Conservation (phyloP, 2,329 filamentous ascomycete genomes). For the Lecanicillium sp. region DNA sequence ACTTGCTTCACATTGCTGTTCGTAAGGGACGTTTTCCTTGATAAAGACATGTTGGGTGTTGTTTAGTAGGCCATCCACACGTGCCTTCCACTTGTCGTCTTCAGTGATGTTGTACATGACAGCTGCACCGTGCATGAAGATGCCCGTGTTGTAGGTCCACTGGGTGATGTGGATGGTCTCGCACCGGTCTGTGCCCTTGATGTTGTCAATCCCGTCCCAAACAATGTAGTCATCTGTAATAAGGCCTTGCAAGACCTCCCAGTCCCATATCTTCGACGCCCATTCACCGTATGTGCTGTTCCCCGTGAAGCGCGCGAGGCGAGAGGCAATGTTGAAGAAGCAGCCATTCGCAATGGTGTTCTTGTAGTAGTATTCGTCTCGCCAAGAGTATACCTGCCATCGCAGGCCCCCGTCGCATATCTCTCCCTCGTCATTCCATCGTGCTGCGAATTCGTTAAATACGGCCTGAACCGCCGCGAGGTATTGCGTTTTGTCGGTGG, state of each 20-base stretch:
- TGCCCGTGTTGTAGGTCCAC: slow-evolving; percentile 65
- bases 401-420: slow-evolving; percentile 66
- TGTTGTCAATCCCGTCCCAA: slow-evolving; percentile 39
- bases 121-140: slow-evolving; percentile 55
- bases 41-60: slow-evolving; percentile 47
- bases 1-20: slow-evolving; percentile 57
- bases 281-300: slow-evolving; percentile 73
- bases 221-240: slow-evolving; percentile 48
- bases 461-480: slow-evolving; percentile 70
- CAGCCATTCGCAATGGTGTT: slow-evolving; percentile 63
- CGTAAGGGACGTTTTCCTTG: slow-evolving; percentile 46
- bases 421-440: slow-evolving; percentile 53
- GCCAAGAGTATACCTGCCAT: slow-evolving; percentile 81
- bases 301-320: slow-evolving; percentile 69
- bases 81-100: slow-evolving; percentile 44
- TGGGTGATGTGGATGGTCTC: slow-evolving; percentile 47
- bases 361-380: slow-evolving; percentile 63
- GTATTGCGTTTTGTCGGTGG: slow-evolving; percentile 55
- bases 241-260: slow-evolving; percentile 48
- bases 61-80: slow-evolving; percentile 50
- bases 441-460: slow-evolving; percentile 67
- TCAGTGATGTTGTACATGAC: slow-evolving; percentile 56
- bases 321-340: slow-evolving; percentile 62
- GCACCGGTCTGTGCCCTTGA: slow-evolving; percentile 33
- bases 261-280: slow-evolving; percentile 64